Percentiles rank a stretch among this genome's conserved stretches.
phyloP scores from a whole-genome alignment of 2,329 filamentous ascomycete species.

The Teratosphaeria zuluensis region DNA sequence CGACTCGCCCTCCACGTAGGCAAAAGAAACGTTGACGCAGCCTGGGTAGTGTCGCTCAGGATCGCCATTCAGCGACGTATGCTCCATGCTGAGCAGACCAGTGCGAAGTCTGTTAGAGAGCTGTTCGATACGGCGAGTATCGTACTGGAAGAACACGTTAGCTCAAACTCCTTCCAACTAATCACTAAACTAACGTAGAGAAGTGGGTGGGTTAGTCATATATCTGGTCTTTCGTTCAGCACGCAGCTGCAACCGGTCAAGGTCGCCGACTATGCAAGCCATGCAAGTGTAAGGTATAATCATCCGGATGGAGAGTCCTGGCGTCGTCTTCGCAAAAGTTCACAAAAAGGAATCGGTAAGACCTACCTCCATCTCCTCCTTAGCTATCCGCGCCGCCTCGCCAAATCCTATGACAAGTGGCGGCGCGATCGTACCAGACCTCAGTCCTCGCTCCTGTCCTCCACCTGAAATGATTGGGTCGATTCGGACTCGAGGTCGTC shows the following conservation, averaged over 20 bases:
- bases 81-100: constrained; percentile 79
- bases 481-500: constrained; percentile 83
- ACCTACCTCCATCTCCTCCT: constrained; percentile 81
- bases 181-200: neutral
- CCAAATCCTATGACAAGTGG: constrained; percentile 86
- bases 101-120: constrained; percentile 77
- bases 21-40: constrained; percentile 96
- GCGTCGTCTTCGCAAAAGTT: neutral
- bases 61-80: constrained; percentile 86
- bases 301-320: constrained; percentile 36
- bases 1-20: constrained; percentile 96
- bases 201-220: neutral
- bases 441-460: constrained; percentile 87
- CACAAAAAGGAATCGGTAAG: constrained; percentile 6
- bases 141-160: constrained; percentile 56
- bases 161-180: neutral
- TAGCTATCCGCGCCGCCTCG: constrained; percentile 86
- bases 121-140: constrained; percentile 69
- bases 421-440: constrained; percentile 88
- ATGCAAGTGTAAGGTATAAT: constrained; percentile 85
- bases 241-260: constrained; percentile 41
- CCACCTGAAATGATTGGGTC: constrained; percentile 95
- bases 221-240: constrained; percentile 45
- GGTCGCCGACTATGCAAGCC: constrained; percentile 66
- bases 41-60: constrained; percentile 78